These are phyloP conservation scores for Cerioporus squamosus DNA, from an alignment of 1,284 basidiomycete species.

Conservation along the genomic window DNA sequence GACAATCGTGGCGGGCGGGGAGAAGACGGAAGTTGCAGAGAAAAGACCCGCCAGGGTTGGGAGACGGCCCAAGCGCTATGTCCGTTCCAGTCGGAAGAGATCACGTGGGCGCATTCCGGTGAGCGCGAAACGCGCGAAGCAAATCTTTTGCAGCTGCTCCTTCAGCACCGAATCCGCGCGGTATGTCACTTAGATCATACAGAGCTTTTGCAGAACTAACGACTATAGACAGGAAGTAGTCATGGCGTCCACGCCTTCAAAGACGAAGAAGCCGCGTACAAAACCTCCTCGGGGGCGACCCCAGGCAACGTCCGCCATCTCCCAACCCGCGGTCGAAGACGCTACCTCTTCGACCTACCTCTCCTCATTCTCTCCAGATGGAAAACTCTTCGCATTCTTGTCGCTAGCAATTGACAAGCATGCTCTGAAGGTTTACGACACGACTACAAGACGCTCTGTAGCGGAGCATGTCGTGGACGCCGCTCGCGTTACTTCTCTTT, in stretches of 20 bases:
- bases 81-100: too few relatives aligned
- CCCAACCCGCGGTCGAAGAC: constrained; percentile 60
- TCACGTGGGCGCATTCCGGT: not conserved
- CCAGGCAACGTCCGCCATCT: constrained; percentile 58
- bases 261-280: constrained; percentile 53
- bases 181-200: too few relatives aligned
- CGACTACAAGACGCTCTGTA: constrained; percentile 54
- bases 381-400: constrained; percentile 64
- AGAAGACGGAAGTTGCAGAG: not conserved
- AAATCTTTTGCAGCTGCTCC: constrained; percentile 20
- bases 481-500: constrained; percentile 56
- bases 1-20: not conserved
- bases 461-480: constrained; percentile 64
- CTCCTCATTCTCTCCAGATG: constrained; percentile 67
- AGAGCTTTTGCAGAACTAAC: too few relatives aligned
- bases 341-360: constrained; percentile 47
- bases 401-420: constrained; percentile 78
- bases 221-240: too few relatives aligned
- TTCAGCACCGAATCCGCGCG: too few relatives aligned
- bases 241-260: constrained; percentile 46
- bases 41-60: not conserved
- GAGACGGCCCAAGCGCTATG: too few relatives aligned
- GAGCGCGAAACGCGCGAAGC: constrained; percentile 11
- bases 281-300: constrained; percentile 61
- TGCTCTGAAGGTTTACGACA: constrained; percentile 69